These are phyloP conservation scores for Hanseniaspora mollemarum DNA, from an alignment of 805 yeast species.

Conservation along the genomic window DNA sequence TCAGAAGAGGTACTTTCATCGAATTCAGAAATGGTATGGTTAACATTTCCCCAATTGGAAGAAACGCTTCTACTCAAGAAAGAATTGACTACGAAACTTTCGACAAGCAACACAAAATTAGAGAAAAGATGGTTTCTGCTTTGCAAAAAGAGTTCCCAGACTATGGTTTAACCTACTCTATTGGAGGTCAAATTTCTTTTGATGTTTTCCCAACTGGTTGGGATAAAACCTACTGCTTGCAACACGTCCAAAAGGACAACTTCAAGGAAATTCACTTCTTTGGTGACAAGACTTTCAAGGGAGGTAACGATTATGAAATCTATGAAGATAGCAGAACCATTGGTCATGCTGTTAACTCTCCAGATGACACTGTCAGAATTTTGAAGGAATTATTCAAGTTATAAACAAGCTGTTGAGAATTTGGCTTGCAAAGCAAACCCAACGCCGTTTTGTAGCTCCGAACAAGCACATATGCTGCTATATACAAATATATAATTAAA, in stretches of 20 bases:
- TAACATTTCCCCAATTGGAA: constrained; percentile 95
- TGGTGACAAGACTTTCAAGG: constrained; percentile 94
- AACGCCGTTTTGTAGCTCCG: too few relatives aligned
- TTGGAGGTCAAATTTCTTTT: constrained; percentile 98
- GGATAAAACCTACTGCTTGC: constrained; percentile 97
- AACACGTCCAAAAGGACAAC: constrained; percentile 76
- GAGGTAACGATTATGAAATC: constrained; percentile 98
- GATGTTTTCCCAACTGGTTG: constrained; percentile 99
- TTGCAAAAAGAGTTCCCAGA: constrained; percentile 75
- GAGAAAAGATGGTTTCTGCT: constrained; percentile 76
- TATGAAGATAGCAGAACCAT: constrained; percentile 83
- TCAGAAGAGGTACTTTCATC: constrained; percentile 96
- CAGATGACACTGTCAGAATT: constrained; percentile 78
- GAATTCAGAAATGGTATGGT: constrained; percentile 99
- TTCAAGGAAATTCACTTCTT: constrained; percentile 89
- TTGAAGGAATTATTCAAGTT: constrained; percentile 64
- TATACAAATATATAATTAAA: too few relatives aligned
- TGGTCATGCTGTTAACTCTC: constrained; percentile 86
- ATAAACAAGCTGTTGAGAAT: too few relatives aligned
- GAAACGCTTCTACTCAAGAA: constrained; percentile 91
- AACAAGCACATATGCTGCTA: too few relatives aligned
- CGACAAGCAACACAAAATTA: constrained; percentile 69
- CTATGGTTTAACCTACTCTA: constrained; percentile 81
- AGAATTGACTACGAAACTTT: constrained; percentile 82
- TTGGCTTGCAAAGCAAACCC: too few relatives aligned